phyloP scores from a whole-genome alignment of 116 monocot species.

The Dioscorea cayenensis region DNA sequence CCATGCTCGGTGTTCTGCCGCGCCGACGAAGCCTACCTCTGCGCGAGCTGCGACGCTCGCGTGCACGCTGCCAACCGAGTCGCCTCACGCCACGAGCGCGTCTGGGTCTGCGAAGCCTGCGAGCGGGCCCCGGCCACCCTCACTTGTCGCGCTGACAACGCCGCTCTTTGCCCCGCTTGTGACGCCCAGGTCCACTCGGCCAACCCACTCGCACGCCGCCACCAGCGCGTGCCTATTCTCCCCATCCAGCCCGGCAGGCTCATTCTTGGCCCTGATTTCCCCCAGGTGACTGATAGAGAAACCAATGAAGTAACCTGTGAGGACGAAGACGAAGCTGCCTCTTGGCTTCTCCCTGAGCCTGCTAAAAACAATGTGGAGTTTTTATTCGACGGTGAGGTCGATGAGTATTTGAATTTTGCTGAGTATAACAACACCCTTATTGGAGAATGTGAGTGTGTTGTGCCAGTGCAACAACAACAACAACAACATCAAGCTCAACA shows the following conservation, averaged over 20 bases:
- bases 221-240: slow-evolving; percentile 38
- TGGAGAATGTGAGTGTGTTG: slow-evolving; percentile 3
- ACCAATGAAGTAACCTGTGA: neutral
- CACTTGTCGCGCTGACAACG: slow-evolving; percentile 71
- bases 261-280: neutral
- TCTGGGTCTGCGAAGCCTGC: slow-evolving; percentile 6
- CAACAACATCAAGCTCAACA: neutral
- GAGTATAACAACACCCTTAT: slow-evolving; percentile 18
- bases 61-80: slow-evolving; percentile 23
- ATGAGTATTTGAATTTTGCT: slow-evolving; percentile 46
- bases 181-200: slow-evolving; percentile 67
- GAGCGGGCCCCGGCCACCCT: slow-evolving; percentile 32
- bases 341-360: slow-evolving; percentile 12
- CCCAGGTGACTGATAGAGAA: neutral
- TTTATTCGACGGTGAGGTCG: slow-evolving; percentile 23
- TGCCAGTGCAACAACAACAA: neutral
- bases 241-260: slow-evolving; percentile 8
- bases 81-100: neutral
- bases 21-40: slow-evolving; percentile 8
- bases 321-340: slow-evolving; percentile 11
- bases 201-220: slow-evolving; percentile 66
- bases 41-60: slow-evolving; percentile 18
- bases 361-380: neutral
- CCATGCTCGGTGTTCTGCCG: slow-evolving; percentile 17
- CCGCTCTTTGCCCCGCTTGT: slow-evolving; percentile 59